Evolutionary conservation across 2,329 filamentous ascomycete species (phyloP).

Genomic region (Arachnopeziza araneosa): DNA sequence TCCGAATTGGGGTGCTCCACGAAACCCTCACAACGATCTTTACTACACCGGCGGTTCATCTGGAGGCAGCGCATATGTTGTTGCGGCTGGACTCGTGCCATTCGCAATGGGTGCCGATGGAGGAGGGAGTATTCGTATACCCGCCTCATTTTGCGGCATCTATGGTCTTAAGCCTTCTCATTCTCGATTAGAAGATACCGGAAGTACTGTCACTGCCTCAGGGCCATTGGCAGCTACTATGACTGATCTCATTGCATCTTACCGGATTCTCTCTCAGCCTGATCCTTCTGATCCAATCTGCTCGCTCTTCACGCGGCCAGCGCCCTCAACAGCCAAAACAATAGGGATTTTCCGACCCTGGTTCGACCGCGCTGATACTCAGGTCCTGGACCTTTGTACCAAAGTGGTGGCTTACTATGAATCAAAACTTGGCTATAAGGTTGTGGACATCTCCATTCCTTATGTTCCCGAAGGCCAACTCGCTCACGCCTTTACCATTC

Average conservation of each 20-base stretch:
- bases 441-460: slow-evolving; percentile 59
- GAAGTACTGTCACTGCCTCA: slow-evolving; percentile 53
- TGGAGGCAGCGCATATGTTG: slow-evolving; percentile 83
- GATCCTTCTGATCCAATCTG: slow-evolving; percentile 58
- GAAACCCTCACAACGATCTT: slow-evolving; percentile 64
- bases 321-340: slow-evolving; percentile 43
- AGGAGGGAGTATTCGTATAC: slow-evolving; percentile 55
- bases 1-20: slow-evolving; percentile 73
- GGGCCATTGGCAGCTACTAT: slow-evolving; percentile 74
- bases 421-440: slow-evolving; percentile 43
- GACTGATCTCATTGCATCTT: slow-evolving; percentile 74
- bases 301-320: slow-evolving; percentile 55
- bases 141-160: slow-evolving; percentile 35
- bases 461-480: slow-evolving; percentile 65
- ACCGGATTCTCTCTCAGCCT: slow-evolving; percentile 69
- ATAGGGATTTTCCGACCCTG: slow-evolving; percentile 66
- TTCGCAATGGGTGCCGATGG: slow-evolving; percentile 85
- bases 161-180: slow-evolving; percentile 80
- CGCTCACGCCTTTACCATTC: slow-evolving; percentile 72
- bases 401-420: slow-evolving; percentile 54
- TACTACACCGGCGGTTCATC: slow-evolving; percentile 87
- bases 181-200: slow-evolving; percentile 56
- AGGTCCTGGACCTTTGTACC: slow-evolving; percentile 58
- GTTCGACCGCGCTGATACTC: slow-evolving; percentile 62
- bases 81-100: slow-evolving; percentile 56